Percentiles rank a stretch among this genome's conserved stretches.
Evolutionary conservation across 1,284 basidiomycete genomes (phyloP).

Genomic region (Heterobasidion annosum): DNA sequence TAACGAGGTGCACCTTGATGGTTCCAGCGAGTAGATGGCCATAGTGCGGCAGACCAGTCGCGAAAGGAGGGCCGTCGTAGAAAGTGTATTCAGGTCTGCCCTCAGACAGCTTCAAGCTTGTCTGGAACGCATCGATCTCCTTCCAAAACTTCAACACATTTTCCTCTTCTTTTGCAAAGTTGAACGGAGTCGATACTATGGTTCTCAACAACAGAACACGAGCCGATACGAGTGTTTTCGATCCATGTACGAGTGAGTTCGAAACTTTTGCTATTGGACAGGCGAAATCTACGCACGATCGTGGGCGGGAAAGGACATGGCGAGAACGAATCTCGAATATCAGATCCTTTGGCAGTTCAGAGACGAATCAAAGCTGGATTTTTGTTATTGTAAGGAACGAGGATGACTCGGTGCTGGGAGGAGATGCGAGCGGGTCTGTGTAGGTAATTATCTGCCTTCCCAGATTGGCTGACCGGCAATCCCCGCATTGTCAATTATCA

Average conservation of each 20-base stretch:
- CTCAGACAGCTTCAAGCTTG: conserved; percentile 87
- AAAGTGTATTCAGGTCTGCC: conserved; percentile 88
- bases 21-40: conserved; percentile 89
- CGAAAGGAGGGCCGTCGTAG: conserved; percentile 98
- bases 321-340: background rate
- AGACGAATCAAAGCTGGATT: background rate
- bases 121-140: conserved; percentile 97
- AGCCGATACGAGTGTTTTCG: background rate
- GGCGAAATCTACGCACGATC: conserved; percentile 44
- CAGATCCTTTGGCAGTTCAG: background rate
- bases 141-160: conserved; percentile 91
- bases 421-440: background rate
- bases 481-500: background rate
- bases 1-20: conserved; percentile 69
- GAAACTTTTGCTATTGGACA: background rate
- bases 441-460: background rate
- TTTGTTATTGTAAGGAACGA: background rate
- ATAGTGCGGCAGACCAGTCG: conserved; percentile 95
- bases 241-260: too few species aligned
- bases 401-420: background rate
- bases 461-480: background rate
- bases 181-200: conserved; percentile 67
- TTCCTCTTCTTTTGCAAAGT: conserved; percentile 89
- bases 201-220: background rate
- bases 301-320: conserved; percentile 64